phyloP scores from a whole-genome alignment of 2,329 filamentous ascomycete species.

The Fusarium miscanthi region DNA sequence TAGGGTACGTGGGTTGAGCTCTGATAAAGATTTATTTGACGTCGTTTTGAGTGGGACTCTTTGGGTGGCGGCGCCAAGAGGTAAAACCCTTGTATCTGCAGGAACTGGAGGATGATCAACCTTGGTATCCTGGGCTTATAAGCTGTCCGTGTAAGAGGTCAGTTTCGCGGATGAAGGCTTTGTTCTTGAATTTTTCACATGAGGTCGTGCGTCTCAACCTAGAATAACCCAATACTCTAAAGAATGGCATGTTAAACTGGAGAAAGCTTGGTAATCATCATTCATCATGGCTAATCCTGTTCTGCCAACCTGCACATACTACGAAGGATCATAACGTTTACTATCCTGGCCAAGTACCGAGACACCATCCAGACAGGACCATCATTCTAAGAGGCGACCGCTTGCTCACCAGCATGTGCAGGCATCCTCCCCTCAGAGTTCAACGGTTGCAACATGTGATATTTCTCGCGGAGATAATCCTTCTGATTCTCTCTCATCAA shows the following conservation, averaged over 20 bases:
- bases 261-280: conserved; percentile 11
- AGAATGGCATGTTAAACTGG: background rate
- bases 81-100: conserved; percentile 12
- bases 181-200: background rate
- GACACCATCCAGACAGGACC: background rate
- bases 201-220: background rate
- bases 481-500: conserved; percentile 59
- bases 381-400: conserved; percentile 12
- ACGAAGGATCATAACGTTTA: background rate
- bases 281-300: conserved; percentile 4
- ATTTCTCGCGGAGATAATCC: conserved; percentile 54
- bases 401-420: conserved; percentile 17
- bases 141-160: background rate
- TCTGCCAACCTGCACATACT: background rate
- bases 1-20: conserved; percentile 13
- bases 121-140: background rate
- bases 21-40: conserved; percentile 1
- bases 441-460: conserved; percentile 49
- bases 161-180: background rate
- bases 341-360: conserved; percentile 7
- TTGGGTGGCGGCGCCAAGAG: conserved; percentile 6
- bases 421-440: conserved; percentile 34
- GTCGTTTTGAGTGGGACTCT: conserved; percentile 13
- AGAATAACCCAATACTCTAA: background rate
- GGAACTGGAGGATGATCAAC: background rate